These are phyloP conservation scores for Vanderwaltozyma verrucispora DNA, from an alignment of 805 yeast species.

Conservation along the genomic window DNA sequence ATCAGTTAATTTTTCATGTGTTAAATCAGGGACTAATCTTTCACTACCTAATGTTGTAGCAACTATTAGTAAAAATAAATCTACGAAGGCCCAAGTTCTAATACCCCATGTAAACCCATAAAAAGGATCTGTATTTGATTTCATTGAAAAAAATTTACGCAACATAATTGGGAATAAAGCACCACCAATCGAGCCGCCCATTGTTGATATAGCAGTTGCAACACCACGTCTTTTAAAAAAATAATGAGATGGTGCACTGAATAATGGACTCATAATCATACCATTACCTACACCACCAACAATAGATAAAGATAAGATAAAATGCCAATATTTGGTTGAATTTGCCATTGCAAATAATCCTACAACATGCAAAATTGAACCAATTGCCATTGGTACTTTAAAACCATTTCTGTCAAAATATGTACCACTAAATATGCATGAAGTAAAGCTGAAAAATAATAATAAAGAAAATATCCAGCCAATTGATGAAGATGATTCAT, in stretches of 20 bases:
- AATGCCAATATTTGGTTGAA: slow-evolving; percentile 45
- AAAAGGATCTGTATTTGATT: slow-evolving; percentile 14
- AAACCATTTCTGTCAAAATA: slow-evolving; percentile 48
- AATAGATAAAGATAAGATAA: slow-evolving; percentile 46
- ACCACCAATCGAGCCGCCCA: slow-evolving; percentile 48
- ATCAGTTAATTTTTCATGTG: slow-evolving; percentile 13
- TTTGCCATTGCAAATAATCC: slow-evolving; percentile 47
- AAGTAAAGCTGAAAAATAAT: slow-evolving; percentile 37
- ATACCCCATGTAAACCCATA: slow-evolving; percentile 49
- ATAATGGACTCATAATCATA: slow-evolving; percentile 43
- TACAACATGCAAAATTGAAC: slow-evolving; percentile 33
- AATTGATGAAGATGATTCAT: slow-evolving; percentile 36
- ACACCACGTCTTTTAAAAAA: slow-evolving; percentile 47
- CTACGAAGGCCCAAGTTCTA: slow-evolving; percentile 38
- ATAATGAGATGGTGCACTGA: slow-evolving; percentile 57
- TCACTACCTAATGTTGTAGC: slow-evolving; percentile 32
- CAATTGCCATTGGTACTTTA: slow-evolving; percentile 31
- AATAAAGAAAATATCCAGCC: slow-evolving; percentile 60
- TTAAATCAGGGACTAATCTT: slow-evolving; percentile 35
- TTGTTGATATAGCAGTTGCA: slow-evolving; percentile 38
- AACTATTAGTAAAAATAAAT: slow-evolving; percentile 28
- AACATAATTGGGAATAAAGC: slow-evolving; percentile 43
- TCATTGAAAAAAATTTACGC: slow-evolving; percentile 32
- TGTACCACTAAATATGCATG: slow-evolving; percentile 46
- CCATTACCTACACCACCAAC: slow-evolving; percentile 50